These are phyloP conservation scores for Ophiostoma piceae DNA, from an alignment of 2,329 filamentous ascomycete genomes.

Conservation along the genomic window DNA sequence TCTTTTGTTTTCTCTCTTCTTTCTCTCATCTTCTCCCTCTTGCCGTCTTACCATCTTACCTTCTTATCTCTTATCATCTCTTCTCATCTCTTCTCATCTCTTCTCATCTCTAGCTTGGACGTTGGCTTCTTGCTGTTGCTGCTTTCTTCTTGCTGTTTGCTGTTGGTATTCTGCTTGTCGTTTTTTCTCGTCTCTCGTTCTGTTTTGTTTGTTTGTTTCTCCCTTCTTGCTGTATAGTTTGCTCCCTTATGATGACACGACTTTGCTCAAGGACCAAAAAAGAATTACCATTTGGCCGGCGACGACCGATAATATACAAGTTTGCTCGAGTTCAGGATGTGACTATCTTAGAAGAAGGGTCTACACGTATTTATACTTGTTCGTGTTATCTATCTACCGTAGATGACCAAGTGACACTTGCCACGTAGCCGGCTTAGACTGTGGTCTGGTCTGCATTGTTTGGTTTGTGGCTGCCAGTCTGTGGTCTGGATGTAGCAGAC, in stretches of 20 bases:
- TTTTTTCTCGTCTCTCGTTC: not conserved
- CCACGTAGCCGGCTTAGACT: slow-evolving; percentile 9
- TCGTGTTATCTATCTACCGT: too few species aligned
- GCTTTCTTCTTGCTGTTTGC: not conserved
- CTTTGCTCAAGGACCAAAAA: slow-evolving; percentile 24
- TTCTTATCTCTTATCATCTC: not conserved
- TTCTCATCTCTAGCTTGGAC: not conserved
- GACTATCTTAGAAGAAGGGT: too few species aligned
- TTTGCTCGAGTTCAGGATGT: not conserved
- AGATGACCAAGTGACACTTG: slow-evolving; percentile 13
- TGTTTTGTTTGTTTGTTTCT: not conserved
- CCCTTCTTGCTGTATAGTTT: slow-evolving; percentile 7
- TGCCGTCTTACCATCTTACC: not conserved
- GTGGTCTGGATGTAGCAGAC: not conserved
- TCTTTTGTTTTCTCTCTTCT: not conserved
- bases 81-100: not conserved
- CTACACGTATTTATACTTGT: not conserved
- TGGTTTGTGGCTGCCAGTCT: too few species aligned
- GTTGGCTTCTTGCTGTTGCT: not conserved
- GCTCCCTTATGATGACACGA: slow-evolving; percentile 25
- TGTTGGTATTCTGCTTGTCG: not conserved
- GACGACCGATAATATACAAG: slow-evolving; percentile 28
- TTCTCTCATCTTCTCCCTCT: slow-evolving; percentile 15
- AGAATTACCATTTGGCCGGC: slow-evolving; percentile 28
- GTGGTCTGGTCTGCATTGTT: not conserved